phyloP scores from a whole-genome alignment of 2,329 filamentous ascomycete genomes.

The Aspergillus eucalypticola region DNA sequence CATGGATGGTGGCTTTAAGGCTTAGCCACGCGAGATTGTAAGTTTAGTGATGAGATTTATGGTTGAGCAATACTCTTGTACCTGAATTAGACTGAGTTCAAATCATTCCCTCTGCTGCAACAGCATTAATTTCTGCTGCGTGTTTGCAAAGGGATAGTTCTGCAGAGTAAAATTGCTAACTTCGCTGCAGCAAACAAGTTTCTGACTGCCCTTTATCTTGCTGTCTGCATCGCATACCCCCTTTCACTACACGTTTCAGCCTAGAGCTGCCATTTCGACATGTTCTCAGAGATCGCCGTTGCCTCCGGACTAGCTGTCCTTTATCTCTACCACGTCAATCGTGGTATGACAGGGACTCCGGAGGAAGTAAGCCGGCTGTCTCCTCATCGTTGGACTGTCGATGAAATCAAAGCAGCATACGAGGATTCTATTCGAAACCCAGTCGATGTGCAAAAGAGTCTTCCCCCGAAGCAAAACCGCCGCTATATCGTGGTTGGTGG shows the following conservation, averaged over 20 bases:
- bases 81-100: no score
- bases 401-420: constrained; percentile 36
- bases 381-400: constrained; percentile 36
- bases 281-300: constrained; percentile 19
- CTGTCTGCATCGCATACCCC: no score
- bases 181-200: no score
- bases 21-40: no score
- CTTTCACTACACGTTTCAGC: not conserved
- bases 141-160: no score
- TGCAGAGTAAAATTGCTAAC: no score
- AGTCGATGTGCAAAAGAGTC: constrained; percentile 34
- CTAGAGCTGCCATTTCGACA: not conserved
- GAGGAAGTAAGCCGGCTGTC: constrained; percentile 29
- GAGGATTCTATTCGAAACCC: constrained; percentile 29
- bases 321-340: constrained; percentile 35
- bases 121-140: no score
- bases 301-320: constrained; percentile 21
- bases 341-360: constrained; percentile 28
- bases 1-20: no score
- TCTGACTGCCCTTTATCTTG: no score
- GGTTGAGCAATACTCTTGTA: no score
- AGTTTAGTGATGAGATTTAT: no score
- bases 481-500: constrained; percentile 44
- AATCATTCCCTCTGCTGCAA: no score
- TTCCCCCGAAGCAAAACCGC: constrained; percentile 40